Base-by-base conservation (phyloP, 202 grass and related monocot genomes). In the Zizania palustris region DNA sequence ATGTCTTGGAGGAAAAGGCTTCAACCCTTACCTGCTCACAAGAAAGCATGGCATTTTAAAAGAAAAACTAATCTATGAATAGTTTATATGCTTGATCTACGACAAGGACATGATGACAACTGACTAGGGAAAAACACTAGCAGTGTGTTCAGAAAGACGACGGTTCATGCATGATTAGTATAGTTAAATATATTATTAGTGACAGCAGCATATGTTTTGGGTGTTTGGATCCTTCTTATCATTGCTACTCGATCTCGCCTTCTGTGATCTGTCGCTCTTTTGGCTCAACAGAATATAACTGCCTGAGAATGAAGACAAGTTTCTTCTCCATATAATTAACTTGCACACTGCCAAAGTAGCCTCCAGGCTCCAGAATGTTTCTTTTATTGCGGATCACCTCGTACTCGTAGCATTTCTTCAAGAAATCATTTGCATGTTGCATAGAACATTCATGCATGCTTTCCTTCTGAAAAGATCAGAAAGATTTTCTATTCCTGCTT, bases 1-100 rank as follows among this genome's bases (percentile, higher is more conserved):
- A 90, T 93, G 44, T 83, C 87, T 90, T 88, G 54, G 63, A 71
- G 56, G 71, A 83, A 83, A 93, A 90, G 75, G 66, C 74, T 85
- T 77, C 66, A 37, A 78, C 49, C 69, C 74, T 65, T 72, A 92
- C 79, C 90, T 92, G 76, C 80, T 77, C 86, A 81, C 77, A 83
- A 65, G 71, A 85, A 88, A 91, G 78, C 38, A 61, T 85, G 67
- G 42, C 60, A 76, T 72, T 81, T 84, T 80, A 37, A 81, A 74
- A 71, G 16, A 73, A 70, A 70, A 85, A 67, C 48, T 71, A 81
- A 67, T 61, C 41, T 72, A 61, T 67, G 60, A 85, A 78, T 54
- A 60, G 40, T 86, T 85, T 82, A 8, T 67, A 60, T 82, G 64
- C 66, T 70, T 66, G 21, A 75, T 80, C 5, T 68, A 60, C 40